Evolutionary conservation across 2,329 filamentous ascomycete genomes (phyloP), one percentile per base, ranked within the genome.

Genomic region (Curvularia sp.): DNA sequence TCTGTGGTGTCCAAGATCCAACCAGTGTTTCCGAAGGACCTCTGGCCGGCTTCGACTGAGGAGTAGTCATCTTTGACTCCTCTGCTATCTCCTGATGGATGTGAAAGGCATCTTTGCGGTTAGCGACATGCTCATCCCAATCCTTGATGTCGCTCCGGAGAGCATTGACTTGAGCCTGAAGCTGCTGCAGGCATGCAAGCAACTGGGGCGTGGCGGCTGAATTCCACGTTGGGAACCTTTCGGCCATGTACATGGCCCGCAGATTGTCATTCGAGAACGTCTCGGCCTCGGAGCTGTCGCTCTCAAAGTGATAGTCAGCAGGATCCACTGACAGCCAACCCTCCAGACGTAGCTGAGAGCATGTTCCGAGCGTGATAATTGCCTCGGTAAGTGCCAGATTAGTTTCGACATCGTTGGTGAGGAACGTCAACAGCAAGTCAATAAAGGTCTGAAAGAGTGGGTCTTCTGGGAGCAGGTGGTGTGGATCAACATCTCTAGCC

Each of bases 381-480:
- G 90, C 86, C 69, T 96, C 91, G 0, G 94, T 98, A 1, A 97
- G 82, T 0, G 90, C 90, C 3, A 99, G 80, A 67, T 99, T 99
- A 2, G 91, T 93, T 67, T 97, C 92, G 2, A 98, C 88, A 2
- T 92, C 89, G 68, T 99, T 99, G 5, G 91, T 84, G 67, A 97
- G 92, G 71, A 98, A 99, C 0, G 84, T 88, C 43, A 89, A 84
- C 10, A 99, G 78, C 7, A 94, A 83, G 42, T 72, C 74, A n/a
- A 83, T 60, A 18, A 88, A 68, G 19, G 81, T 80, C 49, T 77
- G 78, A 52, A 87, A 77, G 6, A 88, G 79, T 7, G 81, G 79
- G 65, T 87, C 86, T 47, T 90, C 88, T 9, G 90, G 79, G 2
- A 91, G 80, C 8, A 90, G 60, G 25, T 73, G 74, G 55, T 86